Percentiles rank a stretch among this genome's conserved stretches.
phyloP scores from a whole-genome alignment of 2,329 filamentous ascomycete species.

The Pseudogymnoascus sp. region DNA sequence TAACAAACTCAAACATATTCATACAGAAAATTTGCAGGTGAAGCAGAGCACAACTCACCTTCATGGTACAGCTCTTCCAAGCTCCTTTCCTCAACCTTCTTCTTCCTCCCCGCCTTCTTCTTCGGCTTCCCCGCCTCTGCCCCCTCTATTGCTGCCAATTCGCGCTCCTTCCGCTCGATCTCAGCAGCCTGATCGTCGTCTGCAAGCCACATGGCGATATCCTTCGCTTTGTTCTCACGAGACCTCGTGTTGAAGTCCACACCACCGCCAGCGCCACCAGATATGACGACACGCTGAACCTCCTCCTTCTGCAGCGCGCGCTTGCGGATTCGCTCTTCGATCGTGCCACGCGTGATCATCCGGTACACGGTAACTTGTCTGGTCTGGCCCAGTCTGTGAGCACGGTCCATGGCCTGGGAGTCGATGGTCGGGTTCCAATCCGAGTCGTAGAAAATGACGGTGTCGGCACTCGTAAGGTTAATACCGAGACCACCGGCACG shows the following conservation, averaged over 20 bases:
- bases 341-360: constrained; percentile 91
- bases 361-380: constrained; percentile 95
- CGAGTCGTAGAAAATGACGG: constrained; percentile 98
- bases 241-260: constrained; percentile 95
- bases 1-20: constrained; percentile 17
- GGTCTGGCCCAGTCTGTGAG: constrained; percentile 93
- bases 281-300: constrained; percentile 93
- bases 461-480: constrained; percentile 92
- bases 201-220: constrained; percentile 97
- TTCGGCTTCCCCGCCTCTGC: constrained; percentile 59
- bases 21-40: background rate
- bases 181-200: constrained; percentile 94
- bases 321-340: constrained; percentile 96
- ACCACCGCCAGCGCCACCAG: constrained; percentile 70
- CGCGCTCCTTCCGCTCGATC: constrained; percentile 87
- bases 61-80: constrained; percentile 99
- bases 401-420: constrained; percentile 97
- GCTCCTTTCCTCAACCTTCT: constrained; percentile 51
- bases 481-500: constrained; percentile 96
- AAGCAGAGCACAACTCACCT: constrained; percentile 55
- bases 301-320: constrained; percentile 97
- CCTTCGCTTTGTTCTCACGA: constrained; percentile 88
- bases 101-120: constrained; percentile 55
- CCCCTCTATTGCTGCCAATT: constrained; percentile 52
- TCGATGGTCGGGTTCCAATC: constrained; percentile 99